Evolutionary conservation across 371 early-diverging fungal species (phyloP).

Genomic region (Phascolomyces articulosus): DNA sequence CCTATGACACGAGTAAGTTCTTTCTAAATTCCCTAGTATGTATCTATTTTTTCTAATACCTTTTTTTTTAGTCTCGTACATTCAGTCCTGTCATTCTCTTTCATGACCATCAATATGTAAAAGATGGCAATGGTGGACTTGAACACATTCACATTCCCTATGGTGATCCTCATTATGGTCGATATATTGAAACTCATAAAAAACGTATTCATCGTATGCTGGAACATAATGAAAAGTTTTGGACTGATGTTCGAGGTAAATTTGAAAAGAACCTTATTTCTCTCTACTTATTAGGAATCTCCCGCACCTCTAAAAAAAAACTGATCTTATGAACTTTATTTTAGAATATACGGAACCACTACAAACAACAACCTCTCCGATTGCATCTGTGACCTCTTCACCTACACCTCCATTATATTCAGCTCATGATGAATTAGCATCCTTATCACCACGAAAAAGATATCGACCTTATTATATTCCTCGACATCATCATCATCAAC

Average conservation of each 20-base stretch:
- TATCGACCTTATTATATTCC: constrained; percentile 3
- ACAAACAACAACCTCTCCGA: constrained; percentile 20
- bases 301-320: too few species aligned
- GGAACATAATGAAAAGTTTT: constrained; percentile 33
- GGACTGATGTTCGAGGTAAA: constrained; percentile 36
- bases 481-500: background rate
- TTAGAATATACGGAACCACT: constrained; percentile 7
- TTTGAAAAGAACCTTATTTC: too few species aligned
- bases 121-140: constrained; percentile 28
- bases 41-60: too few species aligned
- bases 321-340: constrained; percentile 5
- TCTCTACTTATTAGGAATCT: too few species aligned
- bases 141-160: constrained; percentile 36
- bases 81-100: constrained; percentile 45
- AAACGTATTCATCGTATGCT: constrained; percentile 34
- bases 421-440: constrained; percentile 22
- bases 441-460: background rate
- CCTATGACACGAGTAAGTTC: background rate
- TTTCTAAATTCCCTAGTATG: too few species aligned
- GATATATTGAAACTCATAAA: constrained; percentile 32
- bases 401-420: constrained; percentile 28
- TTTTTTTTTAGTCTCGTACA: constrained; percentile 19
- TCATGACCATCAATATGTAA: constrained; percentile 39
- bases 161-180: constrained; percentile 36
- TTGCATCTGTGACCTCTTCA: constrained; percentile 21